Conservation (phyloP, 805 yeast genomes). For the Saccharomycopsis sp. region DNA sequence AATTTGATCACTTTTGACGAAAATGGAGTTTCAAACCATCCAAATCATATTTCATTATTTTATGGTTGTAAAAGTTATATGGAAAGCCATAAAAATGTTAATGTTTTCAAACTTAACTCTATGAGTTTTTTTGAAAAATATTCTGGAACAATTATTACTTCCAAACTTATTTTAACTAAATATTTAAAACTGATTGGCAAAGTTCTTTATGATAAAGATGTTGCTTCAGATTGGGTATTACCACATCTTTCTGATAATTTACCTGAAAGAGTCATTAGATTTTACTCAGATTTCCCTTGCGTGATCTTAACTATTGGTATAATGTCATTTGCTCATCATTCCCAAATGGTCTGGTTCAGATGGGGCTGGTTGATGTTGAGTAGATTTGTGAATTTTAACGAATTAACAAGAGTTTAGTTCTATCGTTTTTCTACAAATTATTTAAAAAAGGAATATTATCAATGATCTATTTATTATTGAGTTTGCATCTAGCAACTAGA, state of each 20-base stretch:
- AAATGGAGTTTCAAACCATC: conserved; percentile 73
- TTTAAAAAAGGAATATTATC: no score
- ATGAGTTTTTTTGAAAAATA: conserved; percentile 24
- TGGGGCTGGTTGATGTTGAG: conserved; percentile 77
- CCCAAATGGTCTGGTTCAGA: conserved; percentile 95
- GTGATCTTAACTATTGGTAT: conserved; percentile 40
- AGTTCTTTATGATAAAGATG: background rate
- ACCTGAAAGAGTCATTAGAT: background rate
- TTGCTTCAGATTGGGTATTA: background rate
- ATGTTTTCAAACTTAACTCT: conserved; percentile 25
- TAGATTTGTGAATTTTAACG: conserved; percentile 69
- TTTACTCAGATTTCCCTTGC: conserved; percentile 25
- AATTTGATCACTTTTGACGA: conserved; percentile 68
- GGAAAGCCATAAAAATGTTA: background rate
- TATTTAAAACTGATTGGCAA: background rate
- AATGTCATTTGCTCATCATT: conserved; percentile 71
- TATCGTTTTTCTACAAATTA: background rate
- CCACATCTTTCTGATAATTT: background rate
- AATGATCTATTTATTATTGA: background rate
- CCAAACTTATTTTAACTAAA: conserved; percentile 5
- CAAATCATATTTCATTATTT: conserved; percentile 68
- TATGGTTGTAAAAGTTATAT: conserved; percentile 27
- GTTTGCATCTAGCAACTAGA: no score
- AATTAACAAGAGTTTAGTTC: conserved; percentile 27
- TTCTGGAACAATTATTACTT: conserved; percentile 15